Evolutionary conservation across 2,329 filamentous ascomycete genomes (phyloP).

Genomic region (Trichophyton schoenleinii): DNA sequence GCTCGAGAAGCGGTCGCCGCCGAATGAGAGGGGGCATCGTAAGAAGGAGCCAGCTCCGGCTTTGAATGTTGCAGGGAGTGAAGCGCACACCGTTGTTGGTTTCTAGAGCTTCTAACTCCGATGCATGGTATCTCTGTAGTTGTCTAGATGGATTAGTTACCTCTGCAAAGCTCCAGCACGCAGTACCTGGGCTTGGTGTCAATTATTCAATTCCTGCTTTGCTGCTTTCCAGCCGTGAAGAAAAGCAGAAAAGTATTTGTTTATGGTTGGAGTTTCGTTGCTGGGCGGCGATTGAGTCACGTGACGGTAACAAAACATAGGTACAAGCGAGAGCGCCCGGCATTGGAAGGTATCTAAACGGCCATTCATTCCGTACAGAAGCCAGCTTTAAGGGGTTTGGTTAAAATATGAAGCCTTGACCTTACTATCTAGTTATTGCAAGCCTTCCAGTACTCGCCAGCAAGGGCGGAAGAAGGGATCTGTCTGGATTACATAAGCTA

Average conservation of each 20-base stretch:
- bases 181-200: neutral
- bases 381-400: too few relatives aligned
- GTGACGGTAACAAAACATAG: too few relatives aligned
- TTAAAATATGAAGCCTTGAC: too few relatives aligned
- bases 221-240: neutral
- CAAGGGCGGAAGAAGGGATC: neutral
- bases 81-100: neutral
- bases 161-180: neutral
- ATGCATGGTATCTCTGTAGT: neutral
- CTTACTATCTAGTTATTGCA: too few relatives aligned
- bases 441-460: too few relatives aligned
- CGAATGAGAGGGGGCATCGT: constrained; percentile 71
- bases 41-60: neutral
- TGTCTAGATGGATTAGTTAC: neutral
- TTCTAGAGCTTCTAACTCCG: neutral
- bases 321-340: too few relatives aligned
- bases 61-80: neutral
- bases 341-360: too few relatives aligned
- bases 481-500: neutral
- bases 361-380: too few relatives aligned
- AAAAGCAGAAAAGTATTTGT: neutral
- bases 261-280: neutral
- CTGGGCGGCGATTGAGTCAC: too few relatives aligned
- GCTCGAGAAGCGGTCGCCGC: constrained; percentile 63
- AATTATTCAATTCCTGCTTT: neutral